Percentiles rank a stretch among this genome's conserved stretches.
Evolutionary conservation across 202 grass and related monocot genomes (phyloP).

Genomic region (Bolboschoenoplectus hybrid): DNA sequence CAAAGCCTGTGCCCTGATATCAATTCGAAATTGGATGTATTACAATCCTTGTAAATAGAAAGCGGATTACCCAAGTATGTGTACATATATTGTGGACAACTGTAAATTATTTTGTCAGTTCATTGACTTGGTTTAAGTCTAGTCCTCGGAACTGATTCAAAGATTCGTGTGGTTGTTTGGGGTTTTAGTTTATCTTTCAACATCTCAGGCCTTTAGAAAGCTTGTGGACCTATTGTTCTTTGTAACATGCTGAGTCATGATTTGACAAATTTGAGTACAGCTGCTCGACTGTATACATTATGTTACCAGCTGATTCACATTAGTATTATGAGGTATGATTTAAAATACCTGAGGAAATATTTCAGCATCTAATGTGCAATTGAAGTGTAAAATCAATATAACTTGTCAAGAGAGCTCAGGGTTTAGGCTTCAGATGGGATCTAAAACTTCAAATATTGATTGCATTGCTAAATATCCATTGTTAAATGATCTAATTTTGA

Average conservation of each 20-base stretch:
- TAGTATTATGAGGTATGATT: background rate
- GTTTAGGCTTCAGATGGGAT: background rate
- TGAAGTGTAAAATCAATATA: background rate
- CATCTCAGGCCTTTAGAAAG: background rate
- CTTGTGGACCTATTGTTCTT: background rate
- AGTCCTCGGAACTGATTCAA: background rate
- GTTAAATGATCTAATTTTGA: background rate
- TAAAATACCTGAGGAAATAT: background rate
- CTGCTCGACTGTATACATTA: background rate
- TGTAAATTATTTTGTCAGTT: constrained; percentile 32
- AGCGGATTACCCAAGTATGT: background rate
- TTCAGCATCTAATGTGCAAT: background rate
- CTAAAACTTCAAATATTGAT: background rate
- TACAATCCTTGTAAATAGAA: constrained; percentile 33
- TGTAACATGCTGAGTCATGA: background rate
- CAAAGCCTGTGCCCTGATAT: constrained; percentile 13
- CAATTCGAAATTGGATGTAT: constrained; percentile 12
- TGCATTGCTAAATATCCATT: background rate
- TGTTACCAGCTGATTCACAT: background rate
- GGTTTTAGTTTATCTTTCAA: background rate
- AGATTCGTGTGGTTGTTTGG: background rate
- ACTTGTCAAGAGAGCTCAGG: background rate
- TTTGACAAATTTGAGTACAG: background rate
- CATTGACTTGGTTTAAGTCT: constrained; percentile 24
- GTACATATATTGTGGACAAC: constrained; percentile 31